Conservation (phyloP, 2,329 filamentous ascomycete genomes). For the Fusarium cyanostomum region DNA sequence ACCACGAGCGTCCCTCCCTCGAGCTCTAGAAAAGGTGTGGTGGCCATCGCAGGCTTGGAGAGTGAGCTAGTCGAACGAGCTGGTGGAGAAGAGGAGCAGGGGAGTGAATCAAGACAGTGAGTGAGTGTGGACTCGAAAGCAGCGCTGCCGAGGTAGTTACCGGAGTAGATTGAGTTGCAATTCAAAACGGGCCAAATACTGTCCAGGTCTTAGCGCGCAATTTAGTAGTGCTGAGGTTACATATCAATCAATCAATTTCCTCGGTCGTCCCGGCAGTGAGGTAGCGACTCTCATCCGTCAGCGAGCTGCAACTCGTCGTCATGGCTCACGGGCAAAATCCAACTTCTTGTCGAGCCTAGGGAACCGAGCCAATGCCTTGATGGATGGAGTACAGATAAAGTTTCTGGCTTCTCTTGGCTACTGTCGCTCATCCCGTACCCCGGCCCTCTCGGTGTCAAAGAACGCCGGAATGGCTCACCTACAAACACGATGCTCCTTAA, state of each 20-base stretch:
- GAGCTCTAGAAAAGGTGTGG: conserved; percentile 9
- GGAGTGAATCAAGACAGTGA: neutral
- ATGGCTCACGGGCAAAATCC: neutral
- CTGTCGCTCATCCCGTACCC: conserved; percentile 20
- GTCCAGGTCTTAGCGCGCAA: neutral
- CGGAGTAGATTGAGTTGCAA: neutral
- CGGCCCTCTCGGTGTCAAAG: neutral
- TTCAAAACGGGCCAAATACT: neutral
- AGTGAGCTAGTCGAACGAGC: neutral
- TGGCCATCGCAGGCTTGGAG: neutral
- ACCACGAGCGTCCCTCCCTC: conserved; percentile 6
- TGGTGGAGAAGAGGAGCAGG: neutral
- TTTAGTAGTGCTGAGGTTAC: neutral
- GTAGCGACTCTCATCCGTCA: neutral
- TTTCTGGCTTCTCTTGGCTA: conserved; percentile 17
- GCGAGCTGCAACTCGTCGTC: neutral
- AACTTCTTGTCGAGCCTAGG: neutral
- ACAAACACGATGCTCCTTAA: too few relatives aligned
- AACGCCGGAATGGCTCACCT: neutral
- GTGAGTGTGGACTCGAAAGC: neutral
- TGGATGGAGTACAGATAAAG: neutral
- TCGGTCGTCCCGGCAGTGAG: neutral
- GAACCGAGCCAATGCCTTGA: neutral
- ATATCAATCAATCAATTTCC: too few relatives aligned
- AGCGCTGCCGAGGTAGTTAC: neutral